Conservation (phyloP, 106 monocot species). For the Xerophyta viscosa region DNA sequence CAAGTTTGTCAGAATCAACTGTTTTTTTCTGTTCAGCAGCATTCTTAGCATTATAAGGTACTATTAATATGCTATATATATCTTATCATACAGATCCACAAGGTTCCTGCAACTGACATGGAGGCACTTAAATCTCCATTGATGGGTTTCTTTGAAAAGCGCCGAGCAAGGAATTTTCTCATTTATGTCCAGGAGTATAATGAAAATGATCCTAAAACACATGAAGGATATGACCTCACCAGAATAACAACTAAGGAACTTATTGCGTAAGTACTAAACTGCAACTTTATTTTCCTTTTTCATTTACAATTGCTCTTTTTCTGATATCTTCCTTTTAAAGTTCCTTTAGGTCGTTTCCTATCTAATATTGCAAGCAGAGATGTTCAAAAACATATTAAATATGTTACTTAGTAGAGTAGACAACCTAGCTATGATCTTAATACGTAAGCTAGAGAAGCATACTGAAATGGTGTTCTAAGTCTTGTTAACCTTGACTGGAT, state of each 20-base stretch:
- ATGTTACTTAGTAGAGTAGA: too few species aligned
- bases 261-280: conserved; percentile 27
- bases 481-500: too few species aligned
- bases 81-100: conserved; percentile 86
- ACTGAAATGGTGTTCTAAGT: too few species aligned
- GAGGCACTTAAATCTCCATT: conserved; percentile 87
- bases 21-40: too few species aligned
- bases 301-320: neutral
- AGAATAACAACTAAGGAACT: conserved; percentile 72
- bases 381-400: too few species aligned
- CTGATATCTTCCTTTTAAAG: neutral
- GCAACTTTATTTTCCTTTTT: neutral
- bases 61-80: too few species aligned
- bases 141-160: conserved; percentile 92
- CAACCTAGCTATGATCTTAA: too few species aligned
- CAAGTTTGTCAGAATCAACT: neutral
- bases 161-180: conserved; percentile 77
- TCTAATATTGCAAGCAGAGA: too few species aligned
- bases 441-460: too few species aligned
- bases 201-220: conserved; percentile 81
- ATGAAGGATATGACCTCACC: conserved; percentile 70
- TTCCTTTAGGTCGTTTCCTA: too few species aligned
- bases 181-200: conserved; percentile 87
- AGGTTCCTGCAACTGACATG: conserved; percentile 92
- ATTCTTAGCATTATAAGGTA: too few species aligned